Evolutionary conservation across 371 early-diverging fungal species (phyloP), one percentile per base, ranked within the genome.

Genomic region (Choanephora cucurbitarum): DNA sequence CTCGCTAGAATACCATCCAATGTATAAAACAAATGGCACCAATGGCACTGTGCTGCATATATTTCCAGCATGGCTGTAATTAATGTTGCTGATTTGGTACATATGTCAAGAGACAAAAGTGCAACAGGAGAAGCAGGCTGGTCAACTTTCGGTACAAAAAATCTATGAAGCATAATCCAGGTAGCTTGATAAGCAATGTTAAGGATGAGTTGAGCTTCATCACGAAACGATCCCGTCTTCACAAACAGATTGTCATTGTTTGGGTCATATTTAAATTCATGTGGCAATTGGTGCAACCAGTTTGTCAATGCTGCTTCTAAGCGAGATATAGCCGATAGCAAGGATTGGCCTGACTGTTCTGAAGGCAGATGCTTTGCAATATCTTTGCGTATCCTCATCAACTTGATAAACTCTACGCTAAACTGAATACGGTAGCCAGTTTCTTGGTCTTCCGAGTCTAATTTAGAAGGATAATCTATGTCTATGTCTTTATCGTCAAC

Each of bases 401-500:
- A 54, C 42, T 81, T 75, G 40, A 79, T 82, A 24, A 77, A 78
- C 47, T 72, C 49, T 6, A 70, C 72, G 17, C 75, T 78, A n/a
- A 74, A 79, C 9, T 70, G 57, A 14, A 84, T 60, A 22, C 70
- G 65, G 40, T 75, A 69, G 0, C 79, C 79, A 2, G 72, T 71
- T 44, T 78, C 79, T 1, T 68, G 66, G 37, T 84, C 81, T 44
- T 73, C 74, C 10, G 57, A 55, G 11, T 70, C 70, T 14, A 84
- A 40, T 39, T 67, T 63, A 3, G 57, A 40, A 0, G 84, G 84
- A 43, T 80, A 82, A 17, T 81, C 84, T 4, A 84, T 58, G 54
- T 82, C 73, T 52, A 82, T 82, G 23, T 84, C 84, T 24, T 77
- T 69, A 49, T 84, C 84, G 60, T 84, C 82, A 49, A 84, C 72